These are phyloP conservation scores for Camillea tinctor DNA, from an alignment of 2,329 filamentous ascomycete species.

Conservation along the genomic window DNA sequence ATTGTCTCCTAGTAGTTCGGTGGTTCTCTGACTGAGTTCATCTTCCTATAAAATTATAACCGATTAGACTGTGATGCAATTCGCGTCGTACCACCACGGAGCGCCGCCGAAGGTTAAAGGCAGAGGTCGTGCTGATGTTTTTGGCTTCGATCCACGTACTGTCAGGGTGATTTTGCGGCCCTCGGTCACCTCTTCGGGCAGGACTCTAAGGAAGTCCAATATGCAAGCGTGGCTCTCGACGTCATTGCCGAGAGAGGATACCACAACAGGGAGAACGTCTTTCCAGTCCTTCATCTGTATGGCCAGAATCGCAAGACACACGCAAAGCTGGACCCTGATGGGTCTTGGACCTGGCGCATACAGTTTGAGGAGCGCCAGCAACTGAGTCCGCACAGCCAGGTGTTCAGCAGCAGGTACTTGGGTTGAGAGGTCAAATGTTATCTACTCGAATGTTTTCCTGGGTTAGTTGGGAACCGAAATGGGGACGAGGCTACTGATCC, in stretches of 20 bases:
- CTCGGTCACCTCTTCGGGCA: slow-evolving; percentile 98
- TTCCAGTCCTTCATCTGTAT: slow-evolving; percentile 97
- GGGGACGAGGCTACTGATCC: slow-evolving; percentile 1
- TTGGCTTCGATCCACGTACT: slow-evolving; percentile 73
- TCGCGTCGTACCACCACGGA: slow-evolving; percentile 31
- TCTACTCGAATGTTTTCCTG: slow-evolving; percentile 54
- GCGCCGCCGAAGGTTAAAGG: slow-evolving; percentile 27
- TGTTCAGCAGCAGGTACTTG: slow-evolving; percentile 79
- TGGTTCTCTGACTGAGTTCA: slow-evolving; percentile 81
- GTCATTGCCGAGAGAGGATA: slow-evolving; percentile 73
- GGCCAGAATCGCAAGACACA: slow-evolving; percentile 89
- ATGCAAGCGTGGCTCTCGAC: slow-evolving; percentile 81
- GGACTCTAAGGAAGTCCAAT: slow-evolving; percentile 92
- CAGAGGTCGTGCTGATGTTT: slow-evolving; percentile 43
- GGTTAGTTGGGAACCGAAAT: slow-evolving; percentile 15
- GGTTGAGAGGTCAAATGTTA: slow-evolving; percentile 86
- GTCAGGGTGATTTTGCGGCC: slow-evolving; percentile 98
- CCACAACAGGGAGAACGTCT: slow-evolving; percentile 81
- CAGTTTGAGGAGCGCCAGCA: slow-evolving; percentile 76
- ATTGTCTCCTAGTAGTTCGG: slow-evolving; percentile 88
- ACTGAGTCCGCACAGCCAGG: slow-evolving; percentile 75
- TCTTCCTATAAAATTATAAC: slow-evolving; percentile 76
- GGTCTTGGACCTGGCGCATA: slow-evolving; percentile 81
- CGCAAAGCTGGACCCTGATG: slow-evolving; percentile 87
- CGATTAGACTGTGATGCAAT: slow-evolving; percentile 44